These are phyloP conservation scores for Salix viminalis DNA, from an alignment of 345 rosid species.

Conservation along the genomic window DNA sequence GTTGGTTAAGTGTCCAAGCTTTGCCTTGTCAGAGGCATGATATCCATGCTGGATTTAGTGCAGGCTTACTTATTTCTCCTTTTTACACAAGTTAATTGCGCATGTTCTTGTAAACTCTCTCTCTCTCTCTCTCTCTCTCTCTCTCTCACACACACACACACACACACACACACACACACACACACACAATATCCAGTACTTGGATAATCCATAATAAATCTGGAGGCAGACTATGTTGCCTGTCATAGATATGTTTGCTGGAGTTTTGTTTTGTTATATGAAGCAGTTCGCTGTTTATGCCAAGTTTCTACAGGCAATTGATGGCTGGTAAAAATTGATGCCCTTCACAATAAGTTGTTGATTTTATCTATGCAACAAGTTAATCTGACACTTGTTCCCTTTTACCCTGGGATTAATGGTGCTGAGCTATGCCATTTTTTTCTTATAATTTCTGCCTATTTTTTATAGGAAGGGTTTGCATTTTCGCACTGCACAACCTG, in stretches of 20 bases:
- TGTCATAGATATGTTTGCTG: background rate
- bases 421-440: background rate
- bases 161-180: too few species aligned
- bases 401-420: background rate
- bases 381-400: background rate
- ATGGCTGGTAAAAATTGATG: background rate
- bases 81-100: too few species aligned
- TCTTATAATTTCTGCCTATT: background rate
- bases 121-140: too few species aligned
- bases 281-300: background rate
- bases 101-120: background rate
- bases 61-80: background rate
- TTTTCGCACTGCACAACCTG: slow-evolving; percentile 99
- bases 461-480: slow-evolving; percentile 93
- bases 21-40: background rate
- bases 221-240: background rate
- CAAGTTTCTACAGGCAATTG: background rate
- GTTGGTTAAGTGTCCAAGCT: background rate
- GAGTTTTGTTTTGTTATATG: background rate
- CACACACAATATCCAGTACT: background rate
- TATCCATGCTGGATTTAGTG: background rate
- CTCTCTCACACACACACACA: too few species aligned
- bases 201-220: background rate
- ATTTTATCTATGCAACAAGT: background rate
- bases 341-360: background rate